Percentiles rank a stretch among this genome's conserved stretches.
Evolutionary conservation across 2,329 filamentous ascomycete genomes (phyloP).

Genomic region (Fusarium sp.): DNA sequence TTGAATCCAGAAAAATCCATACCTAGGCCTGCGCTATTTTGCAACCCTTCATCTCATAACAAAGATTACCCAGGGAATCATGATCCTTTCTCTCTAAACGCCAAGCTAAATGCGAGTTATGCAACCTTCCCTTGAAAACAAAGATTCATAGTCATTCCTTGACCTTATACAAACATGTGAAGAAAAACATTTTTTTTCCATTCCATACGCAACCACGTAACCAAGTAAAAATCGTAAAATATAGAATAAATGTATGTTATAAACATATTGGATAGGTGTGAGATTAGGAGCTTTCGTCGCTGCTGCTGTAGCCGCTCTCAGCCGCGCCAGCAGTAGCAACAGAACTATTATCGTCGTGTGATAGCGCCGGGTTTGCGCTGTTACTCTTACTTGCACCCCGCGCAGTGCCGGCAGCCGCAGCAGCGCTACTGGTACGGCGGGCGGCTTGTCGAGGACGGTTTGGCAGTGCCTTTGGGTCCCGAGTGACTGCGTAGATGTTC

Average conservation of each 20-base stretch:
- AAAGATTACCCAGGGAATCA: slow-evolving; percentile 30
- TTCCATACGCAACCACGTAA: not conserved
- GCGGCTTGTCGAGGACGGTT: slow-evolving; percentile 26
- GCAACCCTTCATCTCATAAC: not conserved
- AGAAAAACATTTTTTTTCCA: not conserved
- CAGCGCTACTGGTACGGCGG: slow-evolving; percentile 48
- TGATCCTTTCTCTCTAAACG: slow-evolving; percentile 32
- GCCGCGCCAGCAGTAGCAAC: slow-evolving; percentile 55
- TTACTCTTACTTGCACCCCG: slow-evolving; percentile 49
- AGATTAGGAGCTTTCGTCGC: slow-evolving; percentile 45
- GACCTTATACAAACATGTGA: not conserved
- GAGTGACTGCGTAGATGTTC: slow-evolving; percentile 47
- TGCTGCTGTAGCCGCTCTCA: slow-evolving; percentile 54
- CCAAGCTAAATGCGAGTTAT: slow-evolving; percentile 41
- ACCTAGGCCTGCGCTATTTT: slow-evolving; percentile 5
- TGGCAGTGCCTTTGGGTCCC: slow-evolving; percentile 32
- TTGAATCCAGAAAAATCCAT: slow-evolving; percentile 5
- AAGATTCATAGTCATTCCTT: not conserved
- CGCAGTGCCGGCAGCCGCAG: slow-evolving; percentile 48
- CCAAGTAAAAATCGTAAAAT: slow-evolving; percentile 9
- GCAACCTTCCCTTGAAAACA: slow-evolving; percentile 14
- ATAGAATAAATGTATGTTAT: not conserved
- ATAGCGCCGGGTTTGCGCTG: slow-evolving; percentile 43
- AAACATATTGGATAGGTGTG: not conserved
- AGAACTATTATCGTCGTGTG: slow-evolving; percentile 52